Evolutionary conservation across 2,329 filamentous ascomycete species (phyloP).

Genomic region (Alternaria sp.): DNA sequence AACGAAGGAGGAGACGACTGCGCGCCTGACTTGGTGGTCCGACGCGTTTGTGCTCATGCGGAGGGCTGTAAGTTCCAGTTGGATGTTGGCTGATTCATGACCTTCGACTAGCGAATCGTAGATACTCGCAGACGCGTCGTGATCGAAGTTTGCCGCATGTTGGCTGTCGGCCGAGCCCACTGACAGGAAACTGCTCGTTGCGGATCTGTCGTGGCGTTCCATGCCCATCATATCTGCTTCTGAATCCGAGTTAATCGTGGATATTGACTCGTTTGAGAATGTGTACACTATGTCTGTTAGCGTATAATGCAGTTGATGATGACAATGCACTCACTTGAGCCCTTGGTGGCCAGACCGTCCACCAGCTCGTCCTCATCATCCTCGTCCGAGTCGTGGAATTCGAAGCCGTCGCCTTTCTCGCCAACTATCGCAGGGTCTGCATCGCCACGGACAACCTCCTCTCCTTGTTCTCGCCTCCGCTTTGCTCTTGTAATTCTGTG

Average conservation of each 20-base stretch:
- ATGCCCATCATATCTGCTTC: constrained; percentile 52
- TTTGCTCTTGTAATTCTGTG: constrained; percentile 56
- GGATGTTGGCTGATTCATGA: constrained; percentile 79
- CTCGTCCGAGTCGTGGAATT: constrained; percentile 64
- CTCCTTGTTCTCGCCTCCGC: constrained; percentile 53
- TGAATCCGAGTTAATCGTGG: constrained; percentile 64
- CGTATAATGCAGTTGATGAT: background rate
- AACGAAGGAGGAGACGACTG: constrained; percentile 84
- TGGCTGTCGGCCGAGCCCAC: constrained; percentile 68
- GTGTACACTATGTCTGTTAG: constrained; percentile 55
- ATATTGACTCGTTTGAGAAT: constrained; percentile 65
- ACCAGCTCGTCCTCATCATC: constrained; percentile 66
- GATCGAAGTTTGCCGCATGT: constrained; percentile 73
- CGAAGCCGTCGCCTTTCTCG: constrained; percentile 64
- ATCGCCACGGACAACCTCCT: constrained; percentile 44
- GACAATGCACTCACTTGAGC: constrained; percentile 38
- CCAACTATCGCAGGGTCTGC: constrained; percentile 63
- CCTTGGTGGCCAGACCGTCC: constrained; percentile 46
- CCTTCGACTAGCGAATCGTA: constrained; percentile 81
- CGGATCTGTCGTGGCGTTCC: constrained; percentile 60
- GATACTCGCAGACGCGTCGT: constrained; percentile 85
- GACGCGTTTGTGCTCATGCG: constrained; percentile 90
- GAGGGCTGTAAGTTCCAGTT: constrained; percentile 92
- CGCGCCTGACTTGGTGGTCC: constrained; percentile 84
- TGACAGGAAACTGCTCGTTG: constrained; percentile 75